These are phyloP conservation scores for Dactylellina drechsleri DNA, from an alignment of 2,329 filamentous ascomycete species.

Conservation along the genomic window DNA sequence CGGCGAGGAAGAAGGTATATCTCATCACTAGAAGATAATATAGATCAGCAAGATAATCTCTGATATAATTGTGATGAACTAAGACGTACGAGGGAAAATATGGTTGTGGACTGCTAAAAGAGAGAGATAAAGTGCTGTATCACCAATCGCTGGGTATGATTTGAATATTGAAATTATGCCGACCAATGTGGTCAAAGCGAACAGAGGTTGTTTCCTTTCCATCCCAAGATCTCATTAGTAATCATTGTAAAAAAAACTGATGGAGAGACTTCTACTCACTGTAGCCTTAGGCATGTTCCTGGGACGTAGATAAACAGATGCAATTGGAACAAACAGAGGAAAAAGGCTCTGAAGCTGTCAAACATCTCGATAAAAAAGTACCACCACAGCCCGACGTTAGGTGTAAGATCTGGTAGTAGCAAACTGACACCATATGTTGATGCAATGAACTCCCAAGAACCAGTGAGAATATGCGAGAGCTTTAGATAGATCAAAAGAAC, in stretches of 20 bases:
- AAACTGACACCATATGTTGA: constrained; percentile 95
- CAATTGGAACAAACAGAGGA: constrained; percentile 97
- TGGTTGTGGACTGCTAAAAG: constrained; percentile 88
- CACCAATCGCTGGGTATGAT: constrained; percentile 92
- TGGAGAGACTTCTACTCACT: constrained; percentile 60
- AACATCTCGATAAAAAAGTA: constrained; percentile 99
- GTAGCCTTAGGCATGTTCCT: constrained; percentile 82
- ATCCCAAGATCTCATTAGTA: neutral
- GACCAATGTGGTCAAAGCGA: constrained; percentile 82
- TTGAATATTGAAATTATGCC: constrained; percentile 96
- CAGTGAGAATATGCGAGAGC: constrained; percentile 73
- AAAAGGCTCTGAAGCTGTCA: constrained; percentile 96
- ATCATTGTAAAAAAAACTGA: neutral
- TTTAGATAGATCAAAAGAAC: constrained; percentile 47
- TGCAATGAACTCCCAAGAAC: constrained; percentile 85
- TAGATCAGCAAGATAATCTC: constrained; percentile 55
- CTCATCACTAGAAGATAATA: constrained; percentile 75
- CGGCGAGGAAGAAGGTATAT: constrained; percentile 86
- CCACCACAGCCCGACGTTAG: constrained; percentile 98
- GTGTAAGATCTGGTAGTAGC: constrained; percentile 88
- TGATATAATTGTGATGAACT: neutral
- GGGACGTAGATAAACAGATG: constrained; percentile 91
- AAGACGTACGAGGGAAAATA: constrained; percentile 77
- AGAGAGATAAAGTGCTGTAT: constrained; percentile 85
- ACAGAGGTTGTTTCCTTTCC: constrained; percentile 76